Evolutionary conservation across 2,329 filamentous ascomycete species (phyloP).

Genomic region (Sarocladium kiliense): DNA sequence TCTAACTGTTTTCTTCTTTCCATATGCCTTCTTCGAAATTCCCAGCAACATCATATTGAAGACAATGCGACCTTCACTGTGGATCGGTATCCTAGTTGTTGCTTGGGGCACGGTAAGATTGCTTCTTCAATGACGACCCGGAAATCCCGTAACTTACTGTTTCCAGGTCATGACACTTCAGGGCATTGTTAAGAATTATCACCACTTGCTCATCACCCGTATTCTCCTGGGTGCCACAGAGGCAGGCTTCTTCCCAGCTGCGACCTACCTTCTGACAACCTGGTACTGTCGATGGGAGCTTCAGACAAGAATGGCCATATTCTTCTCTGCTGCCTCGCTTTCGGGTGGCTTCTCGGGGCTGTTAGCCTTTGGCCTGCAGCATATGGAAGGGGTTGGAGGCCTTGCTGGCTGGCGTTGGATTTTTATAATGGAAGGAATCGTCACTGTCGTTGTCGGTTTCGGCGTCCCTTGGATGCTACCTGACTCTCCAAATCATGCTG

Average conservation of each 20-base stretch:
- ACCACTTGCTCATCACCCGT: background rate
- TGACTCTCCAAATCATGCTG: conserved; percentile 13
- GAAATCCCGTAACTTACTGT: no score
- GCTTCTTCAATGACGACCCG: no score
- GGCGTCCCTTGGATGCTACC: conserved; percentile 34
- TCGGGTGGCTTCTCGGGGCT: conserved; percentile 20
- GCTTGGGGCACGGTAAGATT: conserved; percentile 10
- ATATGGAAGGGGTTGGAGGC: conserved; percentile 15
- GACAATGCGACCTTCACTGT: conserved; percentile 10
- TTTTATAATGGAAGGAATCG: conserved; percentile 20
- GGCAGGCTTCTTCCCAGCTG: conserved; percentile 13
- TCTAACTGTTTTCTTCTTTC: conserved; percentile 51
- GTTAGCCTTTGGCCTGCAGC: conserved; percentile 17
- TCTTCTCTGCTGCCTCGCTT: conserved; percentile 20
- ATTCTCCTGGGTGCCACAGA: conserved; percentile 11
- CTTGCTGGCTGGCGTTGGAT: conserved; percentile 20
- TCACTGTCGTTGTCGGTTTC: conserved; percentile 29
- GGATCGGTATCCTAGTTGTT: conserved; percentile 11
- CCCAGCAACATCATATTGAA: conserved; percentile 29
- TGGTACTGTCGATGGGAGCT: conserved; percentile 10
- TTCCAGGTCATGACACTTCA: conserved; percentile 7
- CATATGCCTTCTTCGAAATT: conserved; percentile 44
- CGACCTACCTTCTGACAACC: background rate
- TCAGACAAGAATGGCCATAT: conserved; percentile 19
- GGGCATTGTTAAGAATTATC: conserved; percentile 9